phyloP scores from a whole-genome alignment of 2,329 filamentous ascomycete genomes.

The Grosmannia serpens region DNA sequence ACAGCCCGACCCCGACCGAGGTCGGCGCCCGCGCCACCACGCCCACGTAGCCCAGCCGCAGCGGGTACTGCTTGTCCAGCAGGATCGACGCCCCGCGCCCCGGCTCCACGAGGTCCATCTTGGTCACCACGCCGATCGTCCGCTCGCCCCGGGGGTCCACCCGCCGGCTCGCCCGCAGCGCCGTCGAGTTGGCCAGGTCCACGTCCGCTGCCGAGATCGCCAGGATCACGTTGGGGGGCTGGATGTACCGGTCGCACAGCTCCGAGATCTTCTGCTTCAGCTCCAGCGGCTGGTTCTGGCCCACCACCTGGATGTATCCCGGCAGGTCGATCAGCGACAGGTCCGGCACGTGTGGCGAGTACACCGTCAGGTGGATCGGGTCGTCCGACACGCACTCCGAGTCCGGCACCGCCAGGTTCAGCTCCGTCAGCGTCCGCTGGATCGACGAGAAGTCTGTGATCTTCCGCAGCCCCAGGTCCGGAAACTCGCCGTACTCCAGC shows the following conservation, averaged over 20 bases:
- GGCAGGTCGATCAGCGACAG: slow-evolving; percentile 92
- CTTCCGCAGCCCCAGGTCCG: slow-evolving; percentile 76
- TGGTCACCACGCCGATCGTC: slow-evolving; percentile 97
- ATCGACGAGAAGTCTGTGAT: slow-evolving; percentile 88
- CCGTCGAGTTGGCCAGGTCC: slow-evolving; percentile 91
- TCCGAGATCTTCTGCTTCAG: slow-evolving; percentile 93
- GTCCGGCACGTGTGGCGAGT: slow-evolving; percentile 90
- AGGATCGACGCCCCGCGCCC: slow-evolving; percentile 67
- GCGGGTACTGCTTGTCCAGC: slow-evolving; percentile 81
- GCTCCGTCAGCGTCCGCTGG: slow-evolving; percentile 84
- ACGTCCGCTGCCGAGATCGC: slow-evolving; percentile 97
- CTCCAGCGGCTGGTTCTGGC: slow-evolving; percentile 78
- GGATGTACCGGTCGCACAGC: slow-evolving; percentile 96
- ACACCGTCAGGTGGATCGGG: slow-evolving; percentile 89
- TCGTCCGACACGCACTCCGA: slow-evolving; percentile 91
- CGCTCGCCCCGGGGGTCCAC: slow-evolving; percentile 91
- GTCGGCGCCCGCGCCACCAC: slow-evolving; percentile 78
- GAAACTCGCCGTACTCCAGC: slow-evolving; percentile 92
- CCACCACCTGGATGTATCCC: slow-evolving; percentile 93
- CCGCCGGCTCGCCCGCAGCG: slow-evolving; percentile 74
- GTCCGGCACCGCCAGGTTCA: slow-evolving; percentile 87
- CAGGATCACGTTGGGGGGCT: slow-evolving; percentile 88
- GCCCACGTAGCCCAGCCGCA: slow-evolving; percentile 91
- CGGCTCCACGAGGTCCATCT: slow-evolving; percentile 95
- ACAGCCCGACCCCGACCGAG: slow-evolving; percentile 46